Base-by-base conservation (phyloP, 1,139 yeast genomes). In the Pneumocystis carinii region DNA sequence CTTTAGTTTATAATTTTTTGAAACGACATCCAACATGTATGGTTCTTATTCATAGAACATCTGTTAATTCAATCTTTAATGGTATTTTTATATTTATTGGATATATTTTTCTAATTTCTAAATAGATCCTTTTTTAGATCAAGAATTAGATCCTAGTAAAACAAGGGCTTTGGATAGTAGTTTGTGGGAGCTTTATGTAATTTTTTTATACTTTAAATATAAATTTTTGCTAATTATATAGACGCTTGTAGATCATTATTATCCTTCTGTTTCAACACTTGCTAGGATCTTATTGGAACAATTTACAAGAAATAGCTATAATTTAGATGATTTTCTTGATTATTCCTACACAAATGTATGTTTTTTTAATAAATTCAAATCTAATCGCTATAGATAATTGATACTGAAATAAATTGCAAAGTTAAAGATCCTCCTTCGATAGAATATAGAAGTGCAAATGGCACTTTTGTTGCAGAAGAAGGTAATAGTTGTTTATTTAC, bases 1-100 rank as follows among this genome's bases (percentile, higher is more conserved):
- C 98, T n/a, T 88, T 92, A 72, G 80, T 90, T 29, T 92, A 92
- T 75, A 92, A 92, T 73, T 79, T 90, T 68, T 75, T 94, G 69
- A 90, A 89, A 72, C 83, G 88, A 70, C 97, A 92, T 74, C 97
- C 97, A 56, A 82, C 92, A 3, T 90, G 97, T 77, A 90, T 90
- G 96, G 78, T 85, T 32, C 78, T 92, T 81, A 79, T 92, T 60
- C 98, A 92, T 71, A 79, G 83, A 0, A 71, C 75, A 59, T 24
- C 32, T 48, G 69, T 3, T 69, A 72, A 3, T 83, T 79, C 69
- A 67, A 62, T 15, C 24, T 58, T 37, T 63, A 61, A 60, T 58
- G 24, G 66, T 64, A 38, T n/a, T 19, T 37, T 64, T 37, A 19
- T 35, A 38, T 27, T 17, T 19, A 17, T 32, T 62, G 19, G 19